Evolutionary conservation across 371 early-diverging fungal genomes (phyloP), one percentile per base, ranked within the genome.

Genomic region (Actinomortierella ambigua): DNA sequence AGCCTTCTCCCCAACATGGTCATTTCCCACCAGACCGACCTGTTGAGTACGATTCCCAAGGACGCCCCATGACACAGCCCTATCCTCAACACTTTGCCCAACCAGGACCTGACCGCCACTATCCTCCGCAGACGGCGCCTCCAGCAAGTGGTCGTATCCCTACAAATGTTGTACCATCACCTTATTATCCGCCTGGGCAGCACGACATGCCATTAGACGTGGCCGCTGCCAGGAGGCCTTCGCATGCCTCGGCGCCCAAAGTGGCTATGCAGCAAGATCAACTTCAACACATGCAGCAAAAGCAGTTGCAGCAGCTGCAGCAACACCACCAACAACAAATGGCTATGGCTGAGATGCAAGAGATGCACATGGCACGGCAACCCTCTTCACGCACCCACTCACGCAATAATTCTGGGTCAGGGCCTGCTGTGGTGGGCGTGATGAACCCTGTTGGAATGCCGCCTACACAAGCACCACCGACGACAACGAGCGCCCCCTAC

Each of bases 21-120:
- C 51, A 27, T 4, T 29, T 46, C 18, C 56, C 26, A 26, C 60
- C 50, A 24, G 27, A 18, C 0, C 55, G 26, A 4, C 28, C 18
- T n/a, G n/a, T 22, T 26, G 18, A n/a, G 18, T 27, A 60, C 28
- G 57, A 61, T 11, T 53, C 27, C 3, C 57, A 49, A 28, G 61
- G 53, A 13, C 61, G 52, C 3, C 60, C 50, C 23, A 56, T 61
- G 17, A n/a, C 3, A 15, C 61, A 61, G 4, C 56, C 42, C 15
- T 54, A 67, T 27, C 53, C 61, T 6, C 58, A 61, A 3, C 68
- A 55, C 14, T 42, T n/a, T 17, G 44, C 28, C n/a, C 55, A 54
- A 42, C 55, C 22, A 9, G n/a, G 27, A 26, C 11, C 27, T 24
- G 55, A 55, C 5, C 55, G 42, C 24, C 43, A 40, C 22, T 40